Conservation (phyloP, 169 alveolate genomes). For the Eimeria zaria region DNA sequence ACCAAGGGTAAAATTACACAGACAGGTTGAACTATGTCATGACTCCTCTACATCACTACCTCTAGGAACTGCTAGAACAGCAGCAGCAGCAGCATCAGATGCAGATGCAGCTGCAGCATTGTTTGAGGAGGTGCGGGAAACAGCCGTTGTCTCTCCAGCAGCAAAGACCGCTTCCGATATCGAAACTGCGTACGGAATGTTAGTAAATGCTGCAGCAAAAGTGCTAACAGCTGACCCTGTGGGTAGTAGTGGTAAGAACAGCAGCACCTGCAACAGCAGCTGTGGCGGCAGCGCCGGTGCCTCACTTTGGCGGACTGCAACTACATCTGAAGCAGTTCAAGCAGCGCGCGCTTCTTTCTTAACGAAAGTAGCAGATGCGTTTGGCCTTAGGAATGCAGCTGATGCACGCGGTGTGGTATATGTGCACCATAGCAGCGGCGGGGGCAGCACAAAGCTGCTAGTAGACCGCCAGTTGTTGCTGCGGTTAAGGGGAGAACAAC, state of each 20-base stretch:
- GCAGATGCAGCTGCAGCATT: conserved; percentile 5
- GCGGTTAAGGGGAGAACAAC: conserved; percentile 72
- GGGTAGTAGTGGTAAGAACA: not conserved
- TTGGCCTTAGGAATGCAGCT: conserved; percentile 6
- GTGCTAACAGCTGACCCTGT: not conserved
- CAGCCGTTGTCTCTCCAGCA: conserved; percentile 30
- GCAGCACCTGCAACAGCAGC: conserved; percentile 20
- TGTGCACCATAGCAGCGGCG: conserved; percentile 58
- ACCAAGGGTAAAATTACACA: not conserved
- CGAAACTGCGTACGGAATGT: conserved; percentile 5
- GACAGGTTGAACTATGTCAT: not conserved
- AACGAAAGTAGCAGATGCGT: conserved; percentile 65
- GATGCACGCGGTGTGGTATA: conserved; percentile 68
- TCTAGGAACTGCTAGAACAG: not conserved
- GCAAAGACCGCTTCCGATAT: conserved; percentile 44
- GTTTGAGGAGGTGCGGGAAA: not conserved
- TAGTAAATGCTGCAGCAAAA: conserved; percentile 38
- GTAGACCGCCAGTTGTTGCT: conserved; percentile 78
- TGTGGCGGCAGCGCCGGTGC: not conserved
- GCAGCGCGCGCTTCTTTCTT: conserved; percentile 61
- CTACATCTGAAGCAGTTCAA: conserved; percentile 8
- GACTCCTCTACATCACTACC: not conserved
- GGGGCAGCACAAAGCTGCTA: conserved; percentile 59
- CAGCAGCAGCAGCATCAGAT: not conserved
- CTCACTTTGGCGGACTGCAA: conserved; percentile 26